Percentiles rank a stretch among this genome's conserved stretches.
These are phyloP conservation scores for Exophiala calicioides DNA, from an alignment of 2,329 filamentous ascomycete species.

Conservation along the genomic window DNA sequence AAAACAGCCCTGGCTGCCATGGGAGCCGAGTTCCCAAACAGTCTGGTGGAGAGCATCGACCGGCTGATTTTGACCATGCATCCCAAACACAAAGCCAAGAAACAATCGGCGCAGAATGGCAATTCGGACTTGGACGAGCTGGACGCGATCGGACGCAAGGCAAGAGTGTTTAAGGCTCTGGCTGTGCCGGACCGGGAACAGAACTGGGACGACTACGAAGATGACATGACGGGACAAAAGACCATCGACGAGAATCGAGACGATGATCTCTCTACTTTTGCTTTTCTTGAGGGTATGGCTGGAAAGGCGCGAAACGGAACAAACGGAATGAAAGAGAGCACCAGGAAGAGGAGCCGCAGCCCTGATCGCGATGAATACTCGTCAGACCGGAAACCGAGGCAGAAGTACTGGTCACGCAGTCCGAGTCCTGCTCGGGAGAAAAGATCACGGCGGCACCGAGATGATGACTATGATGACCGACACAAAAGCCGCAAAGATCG, in stretches of 20 bases:
- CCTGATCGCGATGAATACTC: slow-evolving; percentile 53
- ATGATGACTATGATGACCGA: slow-evolving; percentile 50
- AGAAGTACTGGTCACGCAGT: slow-evolving; percentile 55
- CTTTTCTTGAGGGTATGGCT: slow-evolving; percentile 82
- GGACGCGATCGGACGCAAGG: slow-evolving; percentile 66
- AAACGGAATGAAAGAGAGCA: slow-evolving; percentile 39
- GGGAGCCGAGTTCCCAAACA: slow-evolving; percentile 80
- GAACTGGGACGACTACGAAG: slow-evolving; percentile 54
- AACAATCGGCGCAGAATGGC: slow-evolving; percentile 41
- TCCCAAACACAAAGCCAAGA: slow-evolving; percentile 73
- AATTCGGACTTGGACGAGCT: slow-evolving; percentile 42
- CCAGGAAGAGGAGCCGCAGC: slow-evolving; percentile 57
- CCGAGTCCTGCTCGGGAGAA: slow-evolving; percentile 48
- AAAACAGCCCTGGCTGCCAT: slow-evolving; percentile 72
- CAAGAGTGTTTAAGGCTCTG: slow-evolving; percentile 85
- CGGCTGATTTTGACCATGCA: slow-evolving; percentile 87
- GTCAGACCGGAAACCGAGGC: slow-evolving; percentile 47
- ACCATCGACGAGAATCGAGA: slow-evolving; percentile 35
- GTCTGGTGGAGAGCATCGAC: slow-evolving; percentile 87
- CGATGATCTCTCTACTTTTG: slow-evolving; percentile 84
- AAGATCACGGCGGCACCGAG: slow-evolving; percentile 40
- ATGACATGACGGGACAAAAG: slow-evolving; percentile 33
- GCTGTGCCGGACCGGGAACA: slow-evolving; percentile 77
- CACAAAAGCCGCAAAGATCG: slow-evolving; percentile 17
- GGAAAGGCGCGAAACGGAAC: slow-evolving; percentile 57